phyloP scores from a whole-genome alignment of 495 filamentous ascomycete genomes.

The Hyaloscypha hepaticicola region DNA sequence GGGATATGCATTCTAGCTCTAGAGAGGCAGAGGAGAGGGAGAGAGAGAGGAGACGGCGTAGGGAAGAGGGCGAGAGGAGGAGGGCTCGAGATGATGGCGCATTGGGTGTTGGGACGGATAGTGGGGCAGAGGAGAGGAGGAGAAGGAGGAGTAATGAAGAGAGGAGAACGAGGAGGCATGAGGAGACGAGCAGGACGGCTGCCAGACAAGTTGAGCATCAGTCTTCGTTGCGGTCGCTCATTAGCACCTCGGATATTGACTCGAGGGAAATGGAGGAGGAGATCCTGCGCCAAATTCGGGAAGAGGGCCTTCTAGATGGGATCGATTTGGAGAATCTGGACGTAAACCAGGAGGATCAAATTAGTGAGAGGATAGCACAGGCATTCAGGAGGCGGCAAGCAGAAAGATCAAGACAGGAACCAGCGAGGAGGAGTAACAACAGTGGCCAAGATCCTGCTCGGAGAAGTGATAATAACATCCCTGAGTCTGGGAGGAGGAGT shows the following conservation, averaged over 20 bases:
- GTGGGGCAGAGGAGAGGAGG: constrained; percentile 37
- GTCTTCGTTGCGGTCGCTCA: constrained; percentile 76
- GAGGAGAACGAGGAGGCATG: constrained; percentile 34
- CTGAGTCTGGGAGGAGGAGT: constrained; percentile 10
- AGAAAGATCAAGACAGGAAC: constrained; percentile 39
- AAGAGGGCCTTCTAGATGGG: constrained; percentile 82
- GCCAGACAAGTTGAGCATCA: constrained; percentile 76
- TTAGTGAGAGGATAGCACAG: constrained; percentile 84
- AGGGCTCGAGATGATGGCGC: constrained; percentile 34
- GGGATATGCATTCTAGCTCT: constrained; percentile 17
- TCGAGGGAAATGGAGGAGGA: constrained; percentile 77
- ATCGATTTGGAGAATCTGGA: constrained; percentile 82
- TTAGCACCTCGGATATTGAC: constrained; percentile 74
- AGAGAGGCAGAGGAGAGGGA: constrained; percentile 31
- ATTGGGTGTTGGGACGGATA: constrained; percentile 32
- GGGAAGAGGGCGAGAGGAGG: constrained; percentile 33
- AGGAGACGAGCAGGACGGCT: constrained; percentile 33
- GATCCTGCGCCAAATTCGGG: constrained; percentile 83
- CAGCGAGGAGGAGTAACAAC: constrained; percentile 43
- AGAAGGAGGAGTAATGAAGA: constrained; percentile 30
- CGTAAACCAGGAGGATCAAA: constrained; percentile 73
- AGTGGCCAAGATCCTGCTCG: constrained; percentile 22
- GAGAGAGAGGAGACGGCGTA: constrained; percentile 36
- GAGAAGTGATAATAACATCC: not conserved
- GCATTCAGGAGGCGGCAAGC: constrained; percentile 74